These are phyloP conservation scores for Cordyceps fumosorosea DNA, from an alignment of 2,329 filamentous ascomycete genomes.

Conservation along the genomic window DNA sequence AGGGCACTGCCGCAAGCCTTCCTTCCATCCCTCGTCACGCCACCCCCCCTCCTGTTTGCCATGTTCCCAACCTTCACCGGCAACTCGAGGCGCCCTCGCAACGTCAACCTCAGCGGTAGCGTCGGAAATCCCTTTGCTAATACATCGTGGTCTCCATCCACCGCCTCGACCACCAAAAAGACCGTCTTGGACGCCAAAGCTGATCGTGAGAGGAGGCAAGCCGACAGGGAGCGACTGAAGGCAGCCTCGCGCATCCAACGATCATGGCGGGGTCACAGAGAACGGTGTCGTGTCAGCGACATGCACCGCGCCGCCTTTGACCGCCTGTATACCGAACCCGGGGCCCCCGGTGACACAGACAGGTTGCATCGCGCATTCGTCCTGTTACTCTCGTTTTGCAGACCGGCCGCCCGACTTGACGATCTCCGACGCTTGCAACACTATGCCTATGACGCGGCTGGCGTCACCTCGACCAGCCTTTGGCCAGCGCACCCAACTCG, in stretches of 20 bases:
- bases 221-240: constrained; percentile 69
- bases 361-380: constrained; percentile 36
- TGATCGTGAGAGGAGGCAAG: constrained; percentile 72
- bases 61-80: constrained; percentile 96
- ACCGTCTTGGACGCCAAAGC: constrained; percentile 82
- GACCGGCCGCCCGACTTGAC: constrained; percentile 29
- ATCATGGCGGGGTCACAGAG: constrained; percentile 71
- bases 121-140: constrained; percentile 72
- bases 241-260: constrained; percentile 70
- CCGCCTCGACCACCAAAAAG: constrained; percentile 60
- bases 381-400: constrained; percentile 46
- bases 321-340: constrained; percentile 39
- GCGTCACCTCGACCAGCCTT: constrained; percentile 30
- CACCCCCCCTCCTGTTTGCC: constrained; percentile 4
- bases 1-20: background rate
- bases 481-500: constrained; percentile 26
- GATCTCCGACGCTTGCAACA: constrained; percentile 43
- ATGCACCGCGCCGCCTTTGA: constrained; percentile 59
- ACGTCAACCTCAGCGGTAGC: constrained; percentile 90
- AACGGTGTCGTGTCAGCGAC: constrained; percentile 51
- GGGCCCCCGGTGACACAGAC: constrained; percentile 26
- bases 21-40: background rate
- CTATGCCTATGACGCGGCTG: constrained; percentile 39
- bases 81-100: constrained; percentile 73
- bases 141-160: constrained; percentile 49